These are phyloP conservation scores for Salix udensis DNA, from an alignment of 345 rosid genomes.

Conservation along the genomic window DNA sequence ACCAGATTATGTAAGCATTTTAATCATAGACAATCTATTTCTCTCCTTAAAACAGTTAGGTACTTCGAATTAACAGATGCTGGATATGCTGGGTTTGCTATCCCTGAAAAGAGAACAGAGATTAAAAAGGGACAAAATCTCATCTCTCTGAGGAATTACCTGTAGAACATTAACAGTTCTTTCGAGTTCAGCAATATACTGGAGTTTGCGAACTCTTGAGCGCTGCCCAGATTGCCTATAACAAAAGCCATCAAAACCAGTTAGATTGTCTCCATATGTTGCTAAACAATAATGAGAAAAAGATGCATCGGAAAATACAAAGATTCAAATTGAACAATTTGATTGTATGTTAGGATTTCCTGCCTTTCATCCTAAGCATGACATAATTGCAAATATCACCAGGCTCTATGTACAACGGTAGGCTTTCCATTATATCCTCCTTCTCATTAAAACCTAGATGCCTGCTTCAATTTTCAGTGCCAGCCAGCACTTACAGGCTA, in stretches of 20 bases:
- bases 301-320: not conserved
- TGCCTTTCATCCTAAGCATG: not conserved
- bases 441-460: not conserved
- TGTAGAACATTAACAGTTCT: constrained; percentile 57
- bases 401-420: not conserved
- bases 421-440: not conserved
- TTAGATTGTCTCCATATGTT: not conserved
- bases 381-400: not conserved
- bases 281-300: not conserved
- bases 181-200: constrained; percentile 78
- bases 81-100: not conserved
- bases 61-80: not conserved
- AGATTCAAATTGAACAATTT: not conserved
- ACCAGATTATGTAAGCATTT: not conserved
- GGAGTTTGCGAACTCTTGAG: constrained; percentile 79
- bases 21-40: not conserved
- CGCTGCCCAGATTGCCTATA: constrained; percentile 73
- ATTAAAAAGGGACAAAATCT: not conserved
- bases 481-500: not conserved
- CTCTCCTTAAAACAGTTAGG: not conserved
- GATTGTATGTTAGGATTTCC: not conserved
- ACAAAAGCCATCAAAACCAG: constrained; percentile 3
- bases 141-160: constrained; percentile 36
- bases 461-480: not conserved
- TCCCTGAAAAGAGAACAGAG: not conserved